Conservation (phyloP, 2,329 filamentous ascomycete species). For the Scedosporium aurantiacum region DNA sequence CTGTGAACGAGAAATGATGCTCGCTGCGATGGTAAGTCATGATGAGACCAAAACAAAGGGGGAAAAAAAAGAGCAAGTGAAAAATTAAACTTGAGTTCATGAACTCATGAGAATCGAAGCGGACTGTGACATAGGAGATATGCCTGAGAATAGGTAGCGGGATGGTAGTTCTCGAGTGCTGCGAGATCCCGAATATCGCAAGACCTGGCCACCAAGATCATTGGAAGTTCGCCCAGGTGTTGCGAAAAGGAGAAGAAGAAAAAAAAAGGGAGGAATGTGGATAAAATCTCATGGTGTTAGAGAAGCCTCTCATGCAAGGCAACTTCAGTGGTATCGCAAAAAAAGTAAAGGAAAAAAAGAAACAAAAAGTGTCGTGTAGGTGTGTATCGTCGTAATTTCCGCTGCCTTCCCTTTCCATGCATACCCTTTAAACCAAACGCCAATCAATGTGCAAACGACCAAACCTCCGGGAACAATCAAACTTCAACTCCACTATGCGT, state of each 20-base stretch:
- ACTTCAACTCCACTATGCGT: neutral
- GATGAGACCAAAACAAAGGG: neutral
- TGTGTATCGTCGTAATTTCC: neutral
- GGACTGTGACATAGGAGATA: neutral
- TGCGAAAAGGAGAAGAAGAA: slow-evolving; percentile 17
- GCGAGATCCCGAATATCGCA: neutral
- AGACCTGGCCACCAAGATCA: neutral
- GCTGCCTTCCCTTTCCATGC: neutral
- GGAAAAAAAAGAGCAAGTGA: slow-evolving; percentile 7
- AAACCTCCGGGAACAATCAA: neutral
- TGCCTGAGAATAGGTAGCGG: neutral
- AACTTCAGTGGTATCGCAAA: neutral
- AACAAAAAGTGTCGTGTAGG: neutral
- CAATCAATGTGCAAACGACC: neutral
- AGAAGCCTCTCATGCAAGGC: neutral
- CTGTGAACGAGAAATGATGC: neutral
- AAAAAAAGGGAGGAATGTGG: slow-evolving; percentile 9
- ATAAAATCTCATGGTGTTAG: neutral
- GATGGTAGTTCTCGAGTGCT: neutral
- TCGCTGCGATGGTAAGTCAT: neutral
- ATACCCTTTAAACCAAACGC: neutral
- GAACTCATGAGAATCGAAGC: neutral
- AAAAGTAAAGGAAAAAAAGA: neutral
- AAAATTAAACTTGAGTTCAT: slow-evolving; percentile 10
- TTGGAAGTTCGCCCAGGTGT: neutral